These are phyloP conservation scores for Schizophyllum amplum DNA, from an alignment of 1,284 basidiomycete genomes.

Conservation along the genomic window DNA sequence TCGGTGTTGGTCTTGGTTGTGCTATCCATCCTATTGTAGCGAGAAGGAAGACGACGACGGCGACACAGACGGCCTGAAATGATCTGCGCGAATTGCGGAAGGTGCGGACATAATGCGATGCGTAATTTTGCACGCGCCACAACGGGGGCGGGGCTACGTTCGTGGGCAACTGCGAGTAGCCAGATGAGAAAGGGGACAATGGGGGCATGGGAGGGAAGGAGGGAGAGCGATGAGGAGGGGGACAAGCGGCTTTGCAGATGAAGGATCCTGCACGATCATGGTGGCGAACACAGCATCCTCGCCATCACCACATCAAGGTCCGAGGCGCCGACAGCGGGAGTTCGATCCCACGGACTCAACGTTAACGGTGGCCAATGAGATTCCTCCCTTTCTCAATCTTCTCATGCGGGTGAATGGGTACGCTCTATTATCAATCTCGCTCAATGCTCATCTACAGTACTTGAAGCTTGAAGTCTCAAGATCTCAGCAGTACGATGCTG, in stretches of 20 bases:
- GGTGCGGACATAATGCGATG: background rate
- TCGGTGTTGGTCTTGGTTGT: background rate
- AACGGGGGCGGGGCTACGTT: background rate
- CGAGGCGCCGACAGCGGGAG: too few relatives aligned
- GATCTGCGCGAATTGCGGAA: background rate
- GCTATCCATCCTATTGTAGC: background rate
- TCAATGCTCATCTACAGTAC: too few relatives aligned
- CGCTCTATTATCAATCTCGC: too few relatives aligned
- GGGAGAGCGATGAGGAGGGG: background rate
- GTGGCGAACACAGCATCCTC: background rate
- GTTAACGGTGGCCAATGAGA: too few relatives aligned
- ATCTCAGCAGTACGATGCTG: too few relatives aligned
- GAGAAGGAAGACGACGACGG: background rate
- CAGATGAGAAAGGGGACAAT: background rate
- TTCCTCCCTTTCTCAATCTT: too few relatives aligned
- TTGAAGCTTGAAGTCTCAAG: too few relatives aligned
- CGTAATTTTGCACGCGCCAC: background rate
- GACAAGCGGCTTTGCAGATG: background rate
- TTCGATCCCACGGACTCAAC: too few relatives aligned
- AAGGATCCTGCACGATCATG: background rate
- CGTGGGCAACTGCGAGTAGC: background rate
- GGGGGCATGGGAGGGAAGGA: background rate
- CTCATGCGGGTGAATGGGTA: too few relatives aligned
- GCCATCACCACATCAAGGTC: too few relatives aligned
- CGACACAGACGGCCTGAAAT: background rate